phyloP scores from a whole-genome alignment of 768 basidiomycete species.

The Hericium coralloides region DNA sequence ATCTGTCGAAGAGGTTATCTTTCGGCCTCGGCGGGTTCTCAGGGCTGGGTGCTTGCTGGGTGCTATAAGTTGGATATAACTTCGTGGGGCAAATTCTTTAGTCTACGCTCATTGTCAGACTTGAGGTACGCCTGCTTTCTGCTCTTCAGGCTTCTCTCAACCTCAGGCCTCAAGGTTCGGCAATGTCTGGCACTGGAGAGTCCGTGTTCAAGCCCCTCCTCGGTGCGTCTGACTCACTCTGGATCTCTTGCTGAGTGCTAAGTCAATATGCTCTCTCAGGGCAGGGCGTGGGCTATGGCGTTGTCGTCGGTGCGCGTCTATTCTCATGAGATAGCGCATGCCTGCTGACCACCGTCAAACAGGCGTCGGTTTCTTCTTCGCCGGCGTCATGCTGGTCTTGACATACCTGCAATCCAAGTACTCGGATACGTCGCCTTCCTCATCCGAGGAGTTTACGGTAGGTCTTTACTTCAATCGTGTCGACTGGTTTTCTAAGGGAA shows the following conservation, averaged over 20 bases:
- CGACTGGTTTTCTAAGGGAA: no score
- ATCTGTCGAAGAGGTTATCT: no score
- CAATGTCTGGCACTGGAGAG: neutral
- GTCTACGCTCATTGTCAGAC: no score
- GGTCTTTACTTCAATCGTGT: neutral
- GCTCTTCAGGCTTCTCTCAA: no score
- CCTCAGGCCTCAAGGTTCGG: no score
- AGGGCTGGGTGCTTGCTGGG: no score
- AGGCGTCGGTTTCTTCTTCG: slow-evolving; percentile 46
- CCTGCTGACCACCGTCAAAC: neutral
- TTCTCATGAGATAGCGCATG: neutral
- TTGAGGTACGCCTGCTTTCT: no score
- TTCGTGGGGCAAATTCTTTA: no score
- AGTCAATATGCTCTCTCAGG: slow-evolving; percentile 16
- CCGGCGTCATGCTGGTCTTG: slow-evolving; percentile 35
- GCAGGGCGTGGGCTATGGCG: slow-evolving; percentile 41
- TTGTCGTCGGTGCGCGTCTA: slow-evolving; percentile 32
- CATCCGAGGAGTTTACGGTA: slow-evolving; percentile 42
- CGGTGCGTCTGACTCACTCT: slow-evolving; percentile 17
- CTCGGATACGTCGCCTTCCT: slow-evolving; percentile 34
- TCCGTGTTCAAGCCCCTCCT: slow-evolving; percentile 35
- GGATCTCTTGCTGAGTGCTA: neutral
- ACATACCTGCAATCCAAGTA: slow-evolving; percentile 39
- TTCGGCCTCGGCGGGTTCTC: no score
- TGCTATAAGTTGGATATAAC: no score